These are phyloP conservation scores for Rhizomucor pusillus DNA, from an alignment of 371 early-diverging fungal genomes.

Conservation along the genomic window DNA sequence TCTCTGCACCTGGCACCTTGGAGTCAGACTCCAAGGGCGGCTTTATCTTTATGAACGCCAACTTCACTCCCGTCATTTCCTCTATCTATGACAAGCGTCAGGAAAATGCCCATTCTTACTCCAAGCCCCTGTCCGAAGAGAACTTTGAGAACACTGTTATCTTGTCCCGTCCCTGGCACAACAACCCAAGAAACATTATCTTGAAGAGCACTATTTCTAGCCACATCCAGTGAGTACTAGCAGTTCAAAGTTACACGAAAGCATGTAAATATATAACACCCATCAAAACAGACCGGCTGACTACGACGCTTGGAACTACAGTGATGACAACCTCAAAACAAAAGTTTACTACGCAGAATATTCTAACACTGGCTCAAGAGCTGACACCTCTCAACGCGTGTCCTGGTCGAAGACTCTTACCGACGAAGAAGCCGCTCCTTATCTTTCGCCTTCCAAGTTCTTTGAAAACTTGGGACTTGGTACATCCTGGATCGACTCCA, in stretches of 20 bases:
- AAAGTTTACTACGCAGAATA: conserved; percentile 11
- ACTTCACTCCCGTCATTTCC: conserved; percentile 12
- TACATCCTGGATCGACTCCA: conserved; percentile 8
- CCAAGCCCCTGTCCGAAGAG: conserved; percentile 3
- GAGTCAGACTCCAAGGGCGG: conserved; percentile 5
- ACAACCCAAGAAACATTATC: conserved; percentile 5
- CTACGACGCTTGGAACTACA: conserved; percentile 11
- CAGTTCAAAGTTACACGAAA: neutral
- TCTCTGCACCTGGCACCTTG: conserved; percentile 7
- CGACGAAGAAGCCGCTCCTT: conserved; percentile 8
- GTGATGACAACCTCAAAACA: conserved; percentile 8
- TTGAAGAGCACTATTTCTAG: conserved; percentile 7
- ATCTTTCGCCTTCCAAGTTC: conserved; percentile 3
- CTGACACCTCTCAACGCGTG: conserved; percentile 10
- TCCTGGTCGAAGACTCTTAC: conserved; percentile 7
- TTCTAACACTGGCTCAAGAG: conserved; percentile 9
- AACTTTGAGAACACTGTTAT: conserved; percentile 6
- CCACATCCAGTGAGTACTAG: conserved; percentile 7
- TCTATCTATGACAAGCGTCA: conserved; percentile 12
- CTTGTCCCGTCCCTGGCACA: conserved; percentile 14
- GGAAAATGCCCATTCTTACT: conserved; percentile 13
- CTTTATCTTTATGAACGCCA: conserved; percentile 7
- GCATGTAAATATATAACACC: too few species aligned
- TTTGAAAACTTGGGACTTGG: conserved; percentile 8
- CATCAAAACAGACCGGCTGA: conserved; percentile 7